Conservation (phyloP, 306 rosid genomes). For the Abrus precatorius region DNA sequence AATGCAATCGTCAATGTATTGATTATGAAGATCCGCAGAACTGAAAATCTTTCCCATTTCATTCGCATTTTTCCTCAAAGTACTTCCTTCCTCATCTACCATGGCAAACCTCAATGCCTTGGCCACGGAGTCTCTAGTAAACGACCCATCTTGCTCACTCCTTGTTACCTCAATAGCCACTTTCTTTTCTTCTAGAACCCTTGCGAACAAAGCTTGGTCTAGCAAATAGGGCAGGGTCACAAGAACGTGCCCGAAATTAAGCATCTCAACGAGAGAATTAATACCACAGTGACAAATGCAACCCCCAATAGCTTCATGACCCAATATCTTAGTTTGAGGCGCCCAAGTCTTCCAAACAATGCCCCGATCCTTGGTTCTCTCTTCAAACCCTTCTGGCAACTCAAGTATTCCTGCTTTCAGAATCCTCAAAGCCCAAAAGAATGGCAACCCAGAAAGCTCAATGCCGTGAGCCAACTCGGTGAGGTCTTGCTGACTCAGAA, state of each 20-base stretch:
- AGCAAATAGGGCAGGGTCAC: conserved; percentile 54
- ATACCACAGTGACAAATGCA: conserved; percentile 64
- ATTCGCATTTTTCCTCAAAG: conserved; percentile 41
- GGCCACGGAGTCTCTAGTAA: conserved; percentile 44
- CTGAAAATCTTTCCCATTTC: conserved; percentile 47
- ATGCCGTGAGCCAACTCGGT: conserved; percentile 55
- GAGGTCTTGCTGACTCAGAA: conserved; percentile 54
- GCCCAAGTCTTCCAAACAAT: conserved; percentile 68
- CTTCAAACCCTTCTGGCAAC: conserved; percentile 66
- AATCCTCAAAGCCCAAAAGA: conserved; percentile 69
- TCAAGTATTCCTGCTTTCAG: conserved; percentile 36
- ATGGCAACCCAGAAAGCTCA: conserved; percentile 65
- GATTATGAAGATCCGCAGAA: conserved; percentile 36
- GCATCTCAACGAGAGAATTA: conserved; percentile 56
- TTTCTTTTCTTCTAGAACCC: conserved; percentile 49
- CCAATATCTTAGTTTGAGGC: conserved; percentile 67
- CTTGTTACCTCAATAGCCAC: conserved; percentile 53
- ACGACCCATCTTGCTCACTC: conserved; percentile 35
- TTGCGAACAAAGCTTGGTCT: conserved; percentile 53
- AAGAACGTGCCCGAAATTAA: conserved; percentile 64
- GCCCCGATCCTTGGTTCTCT: conserved; percentile 57
- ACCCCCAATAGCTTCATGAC: conserved; percentile 58
- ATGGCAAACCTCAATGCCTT: conserved; percentile 44
- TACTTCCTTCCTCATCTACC: conserved; percentile 45
- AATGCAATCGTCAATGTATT: conserved; percentile 37